Conservation (phyloP, 805 yeast species). For the Isabelozyma heimii region DNA sequence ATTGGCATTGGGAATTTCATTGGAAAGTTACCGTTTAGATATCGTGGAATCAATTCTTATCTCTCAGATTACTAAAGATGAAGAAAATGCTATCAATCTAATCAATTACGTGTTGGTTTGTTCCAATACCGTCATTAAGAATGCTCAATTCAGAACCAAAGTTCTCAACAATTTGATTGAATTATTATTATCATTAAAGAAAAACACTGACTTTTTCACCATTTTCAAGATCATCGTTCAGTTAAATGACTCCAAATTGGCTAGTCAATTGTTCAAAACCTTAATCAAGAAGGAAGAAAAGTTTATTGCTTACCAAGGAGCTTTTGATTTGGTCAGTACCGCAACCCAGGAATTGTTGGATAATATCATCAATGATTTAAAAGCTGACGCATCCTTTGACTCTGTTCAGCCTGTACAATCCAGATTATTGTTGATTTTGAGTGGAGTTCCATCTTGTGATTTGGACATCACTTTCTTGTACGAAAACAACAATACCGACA, state of each 20-base stretch:
- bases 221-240: slow-evolving; percentile 85
- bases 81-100: slow-evolving; percentile 52
- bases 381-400: slow-evolving; percentile 24
- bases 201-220: slow-evolving; percentile 75
- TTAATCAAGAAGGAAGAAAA: slow-evolving; percentile 50
- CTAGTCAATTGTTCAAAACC: slow-evolving; percentile 64
- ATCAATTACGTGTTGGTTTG: slow-evolving; percentile 75
- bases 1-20: slow-evolving; percentile 84
- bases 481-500: slow-evolving; percentile 85
- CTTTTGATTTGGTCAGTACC: slow-evolving; percentile 88
- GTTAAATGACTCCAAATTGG: slow-evolving; percentile 72
- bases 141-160: slow-evolving; percentile 62
- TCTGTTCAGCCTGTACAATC: slow-evolving; percentile 19
- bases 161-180: slow-evolving; percentile 63
- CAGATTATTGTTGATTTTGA: slow-evolving; percentile 65
- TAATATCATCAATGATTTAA: slow-evolving; percentile 44
- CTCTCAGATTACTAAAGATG: slow-evolving; percentile 36
- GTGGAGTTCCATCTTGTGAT: slow-evolving; percentile 95
- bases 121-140: slow-evolving; percentile 63
- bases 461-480: slow-evolving; percentile 82
- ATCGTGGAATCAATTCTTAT: slow-evolving; percentile 61
- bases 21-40: slow-evolving; percentile 86
- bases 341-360: slow-evolving; percentile 88
- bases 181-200: slow-evolving; percentile 51
- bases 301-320: slow-evolving; percentile 83